These are phyloP conservation scores for Clavispora carvajalis DNA, from an alignment of 805 yeast species.

Conservation along the genomic window DNA sequence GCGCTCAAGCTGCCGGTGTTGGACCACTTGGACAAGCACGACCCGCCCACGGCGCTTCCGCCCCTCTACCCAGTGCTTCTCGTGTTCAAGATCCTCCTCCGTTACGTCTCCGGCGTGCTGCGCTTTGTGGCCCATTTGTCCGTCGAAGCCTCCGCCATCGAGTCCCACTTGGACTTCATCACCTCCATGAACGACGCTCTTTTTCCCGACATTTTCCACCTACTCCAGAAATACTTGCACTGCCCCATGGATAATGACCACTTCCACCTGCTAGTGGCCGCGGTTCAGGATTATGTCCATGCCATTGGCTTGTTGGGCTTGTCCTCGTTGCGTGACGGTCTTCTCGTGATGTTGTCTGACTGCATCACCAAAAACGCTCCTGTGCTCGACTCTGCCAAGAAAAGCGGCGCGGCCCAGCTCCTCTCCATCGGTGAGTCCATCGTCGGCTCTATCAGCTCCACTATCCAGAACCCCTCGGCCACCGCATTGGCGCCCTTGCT, in stretches of 20 bases:
- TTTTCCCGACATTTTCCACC: conserved; percentile 20
- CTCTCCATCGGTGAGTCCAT: conserved; percentile 46
- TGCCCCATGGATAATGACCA: conserved; percentile 66
- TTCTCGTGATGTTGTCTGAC: conserved; percentile 24
- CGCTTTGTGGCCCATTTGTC: conserved; percentile 43
- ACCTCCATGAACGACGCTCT: conserved; percentile 27
- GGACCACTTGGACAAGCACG: conserved; percentile 76
- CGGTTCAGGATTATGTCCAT: conserved; percentile 78
- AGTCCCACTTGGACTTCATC: conserved; percentile 31
- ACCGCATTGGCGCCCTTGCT: not conserved
- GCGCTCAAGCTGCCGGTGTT: conserved; percentile 51
- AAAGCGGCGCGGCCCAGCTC: conserved; percentile 15
- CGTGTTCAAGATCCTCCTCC: conserved; percentile 46
- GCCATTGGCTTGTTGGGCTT: conserved; percentile 73
- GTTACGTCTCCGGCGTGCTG: conserved; percentile 67
- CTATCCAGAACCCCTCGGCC: conserved; percentile 23
- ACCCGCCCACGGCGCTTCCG: conserved; percentile 63
- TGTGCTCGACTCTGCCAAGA: conserved; percentile 2
- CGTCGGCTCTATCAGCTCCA: conserved; percentile 46
- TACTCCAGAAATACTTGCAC: conserved; percentile 45
- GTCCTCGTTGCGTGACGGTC: conserved; percentile 49
- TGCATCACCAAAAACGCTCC: conserved; percentile 32
- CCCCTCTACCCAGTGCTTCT: conserved; percentile 55
- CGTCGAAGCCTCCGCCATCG: conserved; percentile 20
- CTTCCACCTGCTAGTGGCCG: conserved; percentile 62